Percentiles rank a stretch among this genome's conserved stretches.
Conservation (phyloP, 352 stramenopile species). For the Pythium brachiatum region DNA sequence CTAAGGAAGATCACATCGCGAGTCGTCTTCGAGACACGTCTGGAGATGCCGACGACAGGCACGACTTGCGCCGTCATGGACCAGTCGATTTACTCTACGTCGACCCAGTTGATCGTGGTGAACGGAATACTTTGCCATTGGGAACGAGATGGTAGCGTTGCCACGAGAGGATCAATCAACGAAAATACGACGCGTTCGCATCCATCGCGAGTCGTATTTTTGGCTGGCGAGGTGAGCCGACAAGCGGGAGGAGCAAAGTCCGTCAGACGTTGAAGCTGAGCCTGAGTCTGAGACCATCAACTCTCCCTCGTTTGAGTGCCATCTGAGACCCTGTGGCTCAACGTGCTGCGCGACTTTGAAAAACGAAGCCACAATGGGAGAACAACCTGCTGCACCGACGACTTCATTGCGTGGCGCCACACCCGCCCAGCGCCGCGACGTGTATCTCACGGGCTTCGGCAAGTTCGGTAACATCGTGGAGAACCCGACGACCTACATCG, state of each 20-base stretch:
- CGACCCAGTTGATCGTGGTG: no score
- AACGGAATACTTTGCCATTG: no score
- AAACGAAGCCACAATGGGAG: slow-evolving; percentile 12
- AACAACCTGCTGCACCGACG: slow-evolving; percentile 1
- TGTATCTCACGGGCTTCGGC: slow-evolving; percentile 83
- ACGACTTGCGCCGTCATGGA: background rate
- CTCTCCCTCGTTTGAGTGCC: background rate
- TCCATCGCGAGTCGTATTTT: no score
- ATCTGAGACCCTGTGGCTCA: background rate
- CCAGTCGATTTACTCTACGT: background rate
- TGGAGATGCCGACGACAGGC: background rate
- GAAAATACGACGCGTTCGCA: no score
- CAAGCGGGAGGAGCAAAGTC: no score
- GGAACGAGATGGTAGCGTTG: no score
- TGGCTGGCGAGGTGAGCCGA: no score
- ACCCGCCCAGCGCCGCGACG: slow-evolving; percentile 33
- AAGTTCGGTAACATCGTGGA: slow-evolving; percentile 81
- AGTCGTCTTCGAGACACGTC: background rate
- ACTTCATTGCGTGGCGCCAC: slow-evolving; percentile 12
- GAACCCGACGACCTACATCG: slow-evolving; percentile 74
- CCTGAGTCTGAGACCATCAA: background rate
- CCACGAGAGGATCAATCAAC: no score
- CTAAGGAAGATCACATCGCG: background rate
- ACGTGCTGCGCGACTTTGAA: background rate
- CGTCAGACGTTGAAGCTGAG: background rate